Base-by-base conservation (phyloP, 2,329 filamentous ascomycete genomes). In the Neonectria punicea region DNA sequence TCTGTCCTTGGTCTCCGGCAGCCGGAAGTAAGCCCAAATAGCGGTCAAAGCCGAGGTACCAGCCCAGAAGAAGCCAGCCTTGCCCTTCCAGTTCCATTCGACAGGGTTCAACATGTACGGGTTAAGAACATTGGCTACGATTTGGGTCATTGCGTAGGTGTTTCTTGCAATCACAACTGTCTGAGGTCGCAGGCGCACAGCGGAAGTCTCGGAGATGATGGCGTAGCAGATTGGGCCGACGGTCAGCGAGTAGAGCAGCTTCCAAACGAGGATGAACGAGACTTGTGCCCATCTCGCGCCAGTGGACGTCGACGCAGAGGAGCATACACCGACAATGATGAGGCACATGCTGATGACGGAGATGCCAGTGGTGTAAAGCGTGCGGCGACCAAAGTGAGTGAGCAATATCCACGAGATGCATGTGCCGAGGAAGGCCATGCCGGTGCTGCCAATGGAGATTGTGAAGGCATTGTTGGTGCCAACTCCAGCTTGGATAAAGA, bases 401-500 rank as follows among this genome's bases (percentile, higher is more conserved):
- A 84, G 76, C 20, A 80, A 76, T 20, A 79, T 75, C 79, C 81
- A 84, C 0, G 82, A 83, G 22, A 83, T 61, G 5, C 82, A 70
- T 11, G 79, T 79, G 4, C 84, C 80, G 18, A 81, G 49, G 18
- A 84, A 82, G 3, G 80, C 83, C 41, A 84, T 76, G 4, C 39
- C 39, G 16, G 39, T 41, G 39, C 39, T 41, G 39, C 77, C 80
- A 7, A 84, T 73, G 5, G 78, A 76, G 57, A 85, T 78, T 49
- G 77, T 78, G 67, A 82, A 84, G 0, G 81, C 79, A 9, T 78
- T 73, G 1, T 73, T 69, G 5, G 77, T 74, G 5, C 75, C 67
- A 28, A 84, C 75, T 18, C 84, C 83, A 0, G 81, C 78, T 56
- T 83, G 81, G 34, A 80, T 74, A 71, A 83, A 84, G 73, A 85